A percentile compares a stretch with the other conserved stretches of the same genome.
Conservation (phyloP, 345 rosid species). For the Noccaea caerulescens region DNA sequence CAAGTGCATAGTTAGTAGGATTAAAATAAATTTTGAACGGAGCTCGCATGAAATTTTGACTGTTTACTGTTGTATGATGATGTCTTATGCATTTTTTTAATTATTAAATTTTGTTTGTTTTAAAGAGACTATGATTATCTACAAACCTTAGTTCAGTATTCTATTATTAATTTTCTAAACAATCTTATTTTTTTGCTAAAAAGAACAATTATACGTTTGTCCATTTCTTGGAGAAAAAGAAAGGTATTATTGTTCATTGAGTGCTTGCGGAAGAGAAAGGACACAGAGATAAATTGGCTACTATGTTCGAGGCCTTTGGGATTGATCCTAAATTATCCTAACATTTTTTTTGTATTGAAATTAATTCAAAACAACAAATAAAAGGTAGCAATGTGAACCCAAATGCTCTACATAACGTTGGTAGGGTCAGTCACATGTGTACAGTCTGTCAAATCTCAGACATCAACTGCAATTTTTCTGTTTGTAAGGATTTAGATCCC, state of each 20-base stretch:
- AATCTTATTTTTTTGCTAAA: not conserved
- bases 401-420: slow-evolving; percentile 25
- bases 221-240: slow-evolving; percentile 28
- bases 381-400: slow-evolving; percentile 18
- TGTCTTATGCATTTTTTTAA: slow-evolving; percentile 10
- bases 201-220: slow-evolving; percentile 9
- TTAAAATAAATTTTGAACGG: slow-evolving; percentile 1
- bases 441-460: slow-evolving; percentile 38
- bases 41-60: slow-evolving; percentile 1
- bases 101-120: not conserved
- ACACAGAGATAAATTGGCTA: slow-evolving; percentile 8
- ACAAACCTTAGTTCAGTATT: slow-evolving; percentile 5
- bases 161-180: not conserved
- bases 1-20: slow-evolving; percentile 7
- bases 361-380: not conserved
- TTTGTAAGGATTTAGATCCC: not conserved
- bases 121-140: not conserved
- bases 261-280: slow-evolving; percentile 13
- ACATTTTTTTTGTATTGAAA: too few relatives aligned
- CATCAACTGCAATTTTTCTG: slow-evolving; percentile 18
- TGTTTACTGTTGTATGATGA: slow-evolving; percentile 10
- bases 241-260: slow-evolving; percentile 18
- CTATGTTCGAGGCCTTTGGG: not conserved
- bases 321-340: slow-evolving; percentile 9
- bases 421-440: slow-evolving; percentile 46